Evolutionary conservation across 176 grass and related monocot genomes (phyloP), one percentile per base, ranked within the genome.

Genomic region (Cenchrus americanus): DNA sequence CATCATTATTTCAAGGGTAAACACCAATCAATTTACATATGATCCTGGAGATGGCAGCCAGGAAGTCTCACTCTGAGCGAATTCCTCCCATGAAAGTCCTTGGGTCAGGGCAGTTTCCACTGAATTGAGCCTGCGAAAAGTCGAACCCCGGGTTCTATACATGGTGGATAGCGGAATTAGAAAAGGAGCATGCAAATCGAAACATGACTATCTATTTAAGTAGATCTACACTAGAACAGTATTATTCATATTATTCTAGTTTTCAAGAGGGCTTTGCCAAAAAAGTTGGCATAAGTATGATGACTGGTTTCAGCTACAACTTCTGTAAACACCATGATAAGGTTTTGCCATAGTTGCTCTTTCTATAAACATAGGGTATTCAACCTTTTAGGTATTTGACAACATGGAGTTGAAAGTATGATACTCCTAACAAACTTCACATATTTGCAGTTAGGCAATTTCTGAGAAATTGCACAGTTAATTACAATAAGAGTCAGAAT

Each of bases 21-120:
- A 59, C 42, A 85, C 27, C 59, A 50, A 59, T 19, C 43, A 78
- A 13, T 64, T 77, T 51, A 67, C 59, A 68, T 7, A 14, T 7
- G 43, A 83, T 86, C 22, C 41, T 27, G 41, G 46, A 40, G 24
- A 51, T 24, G 40, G 37, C 18, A 62, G 76, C 7, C 10, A 70
- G 13, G 5, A 58, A 50, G 26, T 30, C 58, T 93, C 77, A 91
- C 66, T 93, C 88, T 0, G 66, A 86, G 69, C 83, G 83, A 15
- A 94, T 87, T 19, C 93, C 96, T 18, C 93, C 93, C 96, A 99
- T 96, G 89, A 99, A 99, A 46, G 91, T 96, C 82, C 93, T 93
- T 60, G 93, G 96, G 32, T 99, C 96, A 78, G 96, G 96, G 85
- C 96, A 99, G 57, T 22, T 90, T 71, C 96, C 93, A 57, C 52